Conservation (phyloP, 1,139 yeast genomes). For the Pichia sp. region DNA sequence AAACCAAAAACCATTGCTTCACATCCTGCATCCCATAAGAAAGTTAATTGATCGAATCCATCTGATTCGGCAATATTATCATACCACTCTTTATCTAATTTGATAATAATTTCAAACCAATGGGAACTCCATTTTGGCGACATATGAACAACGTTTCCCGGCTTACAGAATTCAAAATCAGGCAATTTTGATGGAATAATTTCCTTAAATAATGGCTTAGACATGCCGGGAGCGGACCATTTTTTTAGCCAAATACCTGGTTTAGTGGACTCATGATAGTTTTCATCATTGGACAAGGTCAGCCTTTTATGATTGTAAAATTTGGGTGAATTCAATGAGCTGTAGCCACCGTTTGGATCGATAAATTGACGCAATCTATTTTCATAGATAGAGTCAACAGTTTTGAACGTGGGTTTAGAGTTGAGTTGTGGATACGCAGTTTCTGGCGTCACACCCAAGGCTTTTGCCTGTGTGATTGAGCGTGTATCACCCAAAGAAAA, state of each 20-base stretch:
- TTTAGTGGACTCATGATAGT: conserved; percentile 14
- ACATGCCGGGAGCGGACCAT: conserved; percentile 61
- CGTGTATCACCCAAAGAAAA: not conserved
- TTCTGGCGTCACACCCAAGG: not conserved
- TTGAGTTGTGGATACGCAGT: conserved; percentile 33
- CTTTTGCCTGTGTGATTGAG: not conserved
- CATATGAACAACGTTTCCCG: conserved; percentile 69
- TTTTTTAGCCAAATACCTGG: conserved; percentile 42
- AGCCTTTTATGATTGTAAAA: conserved; percentile 60
- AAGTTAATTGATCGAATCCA: conserved; percentile 43
- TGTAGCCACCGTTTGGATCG: conserved; percentile 63
- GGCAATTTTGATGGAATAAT: conserved; percentile 41
- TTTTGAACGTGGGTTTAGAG: conserved; percentile 72
- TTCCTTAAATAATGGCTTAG: conserved; percentile 70
- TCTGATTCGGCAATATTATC: conserved; percentile 9
- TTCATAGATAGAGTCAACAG: conserved; percentile 72
- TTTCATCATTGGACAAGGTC: conserved; percentile 26
- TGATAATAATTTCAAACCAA: conserved; percentile 71
- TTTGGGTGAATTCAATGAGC: conserved; percentile 66
- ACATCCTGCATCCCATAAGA: conserved; percentile 68
- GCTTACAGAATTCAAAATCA: conserved; percentile 51
- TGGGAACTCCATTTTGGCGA: conserved; percentile 91
- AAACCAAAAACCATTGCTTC: conserved; percentile 75
- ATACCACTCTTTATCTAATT: conserved; percentile 56
- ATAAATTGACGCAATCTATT: conserved; percentile 75